Conservation (phyloP, 371 early-diverging fungal species). For the Conidiobolus coronatus region DNA sequence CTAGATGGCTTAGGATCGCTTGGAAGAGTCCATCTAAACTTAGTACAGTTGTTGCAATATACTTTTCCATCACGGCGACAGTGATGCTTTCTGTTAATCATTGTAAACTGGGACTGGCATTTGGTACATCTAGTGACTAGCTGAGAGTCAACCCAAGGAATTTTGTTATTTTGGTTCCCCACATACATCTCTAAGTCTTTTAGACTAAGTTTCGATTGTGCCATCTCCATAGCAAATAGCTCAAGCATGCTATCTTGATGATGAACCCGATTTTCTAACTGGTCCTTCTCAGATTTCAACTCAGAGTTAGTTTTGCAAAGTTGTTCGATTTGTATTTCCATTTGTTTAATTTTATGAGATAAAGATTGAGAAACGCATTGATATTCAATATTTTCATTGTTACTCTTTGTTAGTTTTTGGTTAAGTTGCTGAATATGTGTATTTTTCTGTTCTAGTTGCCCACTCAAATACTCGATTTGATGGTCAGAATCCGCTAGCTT, state of each 20-base stretch:
- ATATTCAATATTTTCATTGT: not conserved
- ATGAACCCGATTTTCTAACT: not conserved
- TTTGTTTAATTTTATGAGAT: not conserved
- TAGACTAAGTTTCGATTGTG: conserved; percentile 1
- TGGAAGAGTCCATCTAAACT: not conserved
- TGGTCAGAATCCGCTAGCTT: not conserved
- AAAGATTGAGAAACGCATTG: not conserved
- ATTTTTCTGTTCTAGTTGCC: not conserved
- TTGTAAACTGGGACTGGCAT: not conserved
- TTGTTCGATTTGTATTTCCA: not conserved
- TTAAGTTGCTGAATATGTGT: not conserved
- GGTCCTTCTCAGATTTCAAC: not conserved
- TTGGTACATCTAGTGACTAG: conserved; percentile 2
- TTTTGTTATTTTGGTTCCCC: not conserved
- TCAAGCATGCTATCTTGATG: not conserved
- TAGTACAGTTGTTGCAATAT: conserved; percentile 1
- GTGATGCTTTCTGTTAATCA: conserved; percentile 2
- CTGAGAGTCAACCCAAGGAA: conserved; percentile 1
- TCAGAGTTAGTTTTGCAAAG: not conserved
- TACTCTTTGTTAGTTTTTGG: not conserved
- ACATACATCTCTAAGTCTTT: not conserved
- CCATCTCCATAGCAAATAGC: conserved; percentile 1
- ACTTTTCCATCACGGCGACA: conserved; percentile 5
- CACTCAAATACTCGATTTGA: not conserved
- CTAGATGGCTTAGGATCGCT: not conserved